Percentiles rank a stretch among this genome's conserved stretches.
Conservation (phyloP, 179 eudicot genomes). For the Beta lomatogona region DNA sequence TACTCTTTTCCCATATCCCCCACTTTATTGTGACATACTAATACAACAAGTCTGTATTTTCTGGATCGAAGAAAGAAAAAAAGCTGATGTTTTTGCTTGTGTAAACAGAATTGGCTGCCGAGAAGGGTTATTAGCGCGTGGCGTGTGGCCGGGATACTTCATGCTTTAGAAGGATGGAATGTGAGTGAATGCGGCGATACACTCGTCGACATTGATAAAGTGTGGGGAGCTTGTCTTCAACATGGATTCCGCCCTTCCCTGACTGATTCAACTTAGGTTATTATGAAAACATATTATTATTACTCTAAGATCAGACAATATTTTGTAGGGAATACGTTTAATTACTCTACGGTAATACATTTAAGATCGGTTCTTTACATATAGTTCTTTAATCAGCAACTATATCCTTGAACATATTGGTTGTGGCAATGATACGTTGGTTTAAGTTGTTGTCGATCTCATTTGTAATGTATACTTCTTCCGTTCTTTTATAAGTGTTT, state of each 20-base stretch:
- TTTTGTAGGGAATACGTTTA: no score
- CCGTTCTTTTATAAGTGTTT: no score
- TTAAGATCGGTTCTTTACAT: no score
- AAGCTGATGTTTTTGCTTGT: background rate
- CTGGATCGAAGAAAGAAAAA: background rate
- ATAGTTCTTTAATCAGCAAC: no score
- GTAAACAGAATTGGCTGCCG: slow-evolving; percentile 67
- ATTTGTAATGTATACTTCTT: no score
- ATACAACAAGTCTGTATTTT: background rate
- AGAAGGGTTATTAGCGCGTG: slow-evolving; percentile 73
- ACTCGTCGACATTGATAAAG: slow-evolving; percentile 44
- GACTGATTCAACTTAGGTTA: background rate
- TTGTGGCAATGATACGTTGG: no score
- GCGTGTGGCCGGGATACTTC: slow-evolving; percentile 71
- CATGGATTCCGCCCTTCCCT: slow-evolving; percentile 63
- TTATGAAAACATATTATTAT: no score
- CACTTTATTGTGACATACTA: no score
- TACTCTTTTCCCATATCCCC: background rate
- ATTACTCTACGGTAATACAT: no score
- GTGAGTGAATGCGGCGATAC: slow-evolving; percentile 59
- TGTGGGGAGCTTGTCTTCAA: slow-evolving; percentile 63
- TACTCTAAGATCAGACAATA: no score
- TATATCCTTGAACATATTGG: no score
- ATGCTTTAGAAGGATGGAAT: slow-evolving; percentile 71
- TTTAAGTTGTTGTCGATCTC: no score